Evolutionary conservation across 345 rosid genomes (phyloP), one percentile per base, ranked within the genome.

Genomic region (Schrenkiella parvula): DNA sequence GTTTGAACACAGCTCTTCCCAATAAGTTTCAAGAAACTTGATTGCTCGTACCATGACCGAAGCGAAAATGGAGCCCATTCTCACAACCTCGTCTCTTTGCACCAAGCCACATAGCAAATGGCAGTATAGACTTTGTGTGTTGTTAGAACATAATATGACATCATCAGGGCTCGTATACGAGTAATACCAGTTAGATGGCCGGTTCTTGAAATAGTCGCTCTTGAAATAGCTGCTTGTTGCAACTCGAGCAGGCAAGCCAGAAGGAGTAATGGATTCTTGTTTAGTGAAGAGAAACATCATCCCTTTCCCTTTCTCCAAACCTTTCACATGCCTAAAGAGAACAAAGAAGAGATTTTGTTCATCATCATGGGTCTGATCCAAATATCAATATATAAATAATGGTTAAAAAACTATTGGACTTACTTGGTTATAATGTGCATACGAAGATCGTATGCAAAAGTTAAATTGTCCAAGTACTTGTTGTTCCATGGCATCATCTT

Each of bases 401-500:
- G 19, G n/a, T 31, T 31, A 55, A 31, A 39, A 74, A 21, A 12
- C 23, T 32, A 11, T 22, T 0, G 2, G 28, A 54, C 72, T 83
- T 66, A 93, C 98, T 93, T 88, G 87, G 86, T 85, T 85, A 90
- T 85, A 54, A 87, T 79, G 10, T 92, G 88, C 51, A 82, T 84
- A 22, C 92, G 98, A 72, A 88, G 81, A 85, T 88, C 86, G 55
- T 93, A 93, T 66, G 88, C 84, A 78, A 87, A 89, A 22, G 93
- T 86, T 70, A 90, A 86, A 46, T 90, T 80, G 64, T 90, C 84
- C 84, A 93, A 80, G 78, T 93, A 96, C 72, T 86, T 84, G 55
- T 83, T 87, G 41, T 90, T 93, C 65, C 97, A 90, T 26, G 98
- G 98, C 97, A 93, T 87, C 88, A 93, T 74, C 74, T 93, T 93